Evolutionary conservation across 106 monocot genomes (phyloP).

Genomic region (Dioscorea zingiberensis): DNA sequence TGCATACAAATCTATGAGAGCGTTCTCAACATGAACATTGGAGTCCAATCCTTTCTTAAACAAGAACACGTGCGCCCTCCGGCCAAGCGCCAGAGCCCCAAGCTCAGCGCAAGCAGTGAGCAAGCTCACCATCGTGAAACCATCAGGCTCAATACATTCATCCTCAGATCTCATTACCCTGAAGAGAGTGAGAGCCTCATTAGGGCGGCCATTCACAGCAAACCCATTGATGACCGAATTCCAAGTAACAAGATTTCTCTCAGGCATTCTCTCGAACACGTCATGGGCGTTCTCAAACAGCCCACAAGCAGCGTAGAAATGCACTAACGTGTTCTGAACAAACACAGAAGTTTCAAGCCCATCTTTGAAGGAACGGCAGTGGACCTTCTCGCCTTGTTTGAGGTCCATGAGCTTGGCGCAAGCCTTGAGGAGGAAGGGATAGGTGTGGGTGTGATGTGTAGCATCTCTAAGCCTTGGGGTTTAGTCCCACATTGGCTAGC

Average conservation of each 20-base stretch:
- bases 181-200: slow-evolving; percentile 69
- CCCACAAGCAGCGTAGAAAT: slow-evolving; percentile 71
- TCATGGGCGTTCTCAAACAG: slow-evolving; percentile 53
- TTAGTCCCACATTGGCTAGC: too few relatives aligned
- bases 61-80: slow-evolving; percentile 52
- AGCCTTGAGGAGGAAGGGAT: slow-evolving; percentile 84
- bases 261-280: slow-evolving; percentile 61
- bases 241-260: slow-evolving; percentile 67
- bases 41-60: slow-evolving; percentile 29
- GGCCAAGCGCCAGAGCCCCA: slow-evolving; percentile 56
- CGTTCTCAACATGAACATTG: slow-evolving; percentile 65
- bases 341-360: slow-evolving; percentile 48
- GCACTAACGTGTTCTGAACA: slow-evolving; percentile 67
- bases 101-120: slow-evolving; percentile 75
- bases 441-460: too few relatives aligned
- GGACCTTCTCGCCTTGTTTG: slow-evolving; percentile 52
- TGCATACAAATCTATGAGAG: slow-evolving; percentile 69
- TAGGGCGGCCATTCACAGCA: slow-evolving; percentile 61
- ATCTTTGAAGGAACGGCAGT: slow-evolving; percentile 32
- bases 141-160: slow-evolving; percentile 36
- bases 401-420: slow-evolving; percentile 51
- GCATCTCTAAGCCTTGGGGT: too few relatives aligned
- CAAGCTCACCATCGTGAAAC: slow-evolving; percentile 82
- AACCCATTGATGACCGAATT: slow-evolving; percentile 84
- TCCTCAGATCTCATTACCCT: slow-evolving; percentile 36